A percentile compares a stretch with the other conserved stretches of the same genome.
phyloP scores from a whole-genome alignment of 2,329 filamentous ascomycete genomes.

The Fusarium avenaceum region DNA sequence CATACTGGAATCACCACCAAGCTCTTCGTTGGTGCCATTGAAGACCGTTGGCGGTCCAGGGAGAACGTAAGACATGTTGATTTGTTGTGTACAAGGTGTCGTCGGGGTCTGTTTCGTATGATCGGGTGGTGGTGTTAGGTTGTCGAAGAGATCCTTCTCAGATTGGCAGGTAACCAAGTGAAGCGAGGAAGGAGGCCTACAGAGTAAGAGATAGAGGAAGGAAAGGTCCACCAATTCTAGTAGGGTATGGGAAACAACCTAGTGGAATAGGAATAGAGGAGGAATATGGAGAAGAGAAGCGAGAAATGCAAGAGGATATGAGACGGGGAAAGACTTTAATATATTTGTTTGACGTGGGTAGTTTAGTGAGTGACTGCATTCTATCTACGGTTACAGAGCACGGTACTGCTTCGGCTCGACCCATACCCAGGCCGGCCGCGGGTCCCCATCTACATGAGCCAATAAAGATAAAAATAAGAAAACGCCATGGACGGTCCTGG shows the following conservation, averaged over 20 bases:
- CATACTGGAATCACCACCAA: conserved; percentile 85
- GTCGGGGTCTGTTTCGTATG: conserved; percentile 27
- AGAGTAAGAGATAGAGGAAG: conserved; percentile 16
- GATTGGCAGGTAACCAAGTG: conserved; percentile 11
- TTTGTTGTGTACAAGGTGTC: conserved; percentile 13
- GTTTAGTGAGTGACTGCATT: conserved; percentile 6
- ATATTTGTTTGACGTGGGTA: conserved; percentile 27
- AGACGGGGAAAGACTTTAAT: conserved; percentile 38
- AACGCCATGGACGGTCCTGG: conserved; percentile 27
- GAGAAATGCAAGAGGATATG: conserved; percentile 1
- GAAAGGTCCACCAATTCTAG: conserved; percentile 26
- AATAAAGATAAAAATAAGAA: neutral
- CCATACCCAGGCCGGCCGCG: conserved; percentile 2
- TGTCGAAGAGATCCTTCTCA: conserved; percentile 19
- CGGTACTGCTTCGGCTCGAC: neutral
- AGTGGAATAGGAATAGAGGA: conserved; percentile 21
- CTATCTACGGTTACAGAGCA: conserved; percentile 13
- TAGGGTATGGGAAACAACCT: conserved; percentile 29
- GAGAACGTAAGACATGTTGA: conserved; percentile 71
- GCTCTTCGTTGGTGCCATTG: conserved; percentile 73
- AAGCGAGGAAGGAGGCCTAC: conserved; percentile 16
- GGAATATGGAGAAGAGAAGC: conserved; percentile 20
- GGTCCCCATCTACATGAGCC: neutral
- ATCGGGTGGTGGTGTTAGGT: conserved; percentile 8
- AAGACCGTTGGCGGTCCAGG: conserved; percentile 70